Base-by-base conservation (phyloP, 345 rosid genomes). In the Balakata baccata region DNA sequence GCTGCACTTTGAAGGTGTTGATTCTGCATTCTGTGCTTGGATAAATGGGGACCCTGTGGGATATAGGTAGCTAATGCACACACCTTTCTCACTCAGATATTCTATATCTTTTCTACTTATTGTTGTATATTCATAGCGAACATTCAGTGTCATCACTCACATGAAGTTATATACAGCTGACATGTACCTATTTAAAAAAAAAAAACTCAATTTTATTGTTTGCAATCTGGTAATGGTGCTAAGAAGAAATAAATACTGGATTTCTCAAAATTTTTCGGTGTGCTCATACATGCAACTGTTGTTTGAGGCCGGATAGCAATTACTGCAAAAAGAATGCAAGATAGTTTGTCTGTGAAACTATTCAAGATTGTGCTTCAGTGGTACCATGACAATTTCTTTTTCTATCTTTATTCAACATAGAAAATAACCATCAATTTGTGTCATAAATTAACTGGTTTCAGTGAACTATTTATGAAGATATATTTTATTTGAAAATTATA, bases 1-100 rank as follows among this genome's bases (percentile, higher is more conserved):
- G 75, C 82, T 95, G 86, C 99, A 95, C 82, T 95, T 95, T 82
- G 98, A 92, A 85, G 99, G 90, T 70, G 97, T 91, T 77, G 99
- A 95, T 85, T 95, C 99, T 64, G 99, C 99, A 41, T 92, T 92
- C 78, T 89, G 83, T 76, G 92, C 88, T 71, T 95, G 98, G 99
- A 67, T 95, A 66, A 92, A 95, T 80, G 99, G 98, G 63, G 83
- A 84, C 20, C 87, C 86, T 49, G 88, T 92, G 73, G 99, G 99
- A 68, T 95, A 95, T 77, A 95, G 99, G 99, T 92, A 86, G 25
- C 67, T 50, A 9, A 57, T 20, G 74, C 68, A 43, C 37, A 59
- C 11, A 12, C 14, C 12, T 43, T 34, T 67, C 20, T 20, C 47
- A 9, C 34, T 57, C 1, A n/a, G 20, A 20, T 56, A 49, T 18